A percentile compares a stretch with the other conserved stretches of the same genome.
Evolutionary conservation across 805 yeast genomes (phyloP).

Genomic region (Debaryomyces castellii): DNA sequence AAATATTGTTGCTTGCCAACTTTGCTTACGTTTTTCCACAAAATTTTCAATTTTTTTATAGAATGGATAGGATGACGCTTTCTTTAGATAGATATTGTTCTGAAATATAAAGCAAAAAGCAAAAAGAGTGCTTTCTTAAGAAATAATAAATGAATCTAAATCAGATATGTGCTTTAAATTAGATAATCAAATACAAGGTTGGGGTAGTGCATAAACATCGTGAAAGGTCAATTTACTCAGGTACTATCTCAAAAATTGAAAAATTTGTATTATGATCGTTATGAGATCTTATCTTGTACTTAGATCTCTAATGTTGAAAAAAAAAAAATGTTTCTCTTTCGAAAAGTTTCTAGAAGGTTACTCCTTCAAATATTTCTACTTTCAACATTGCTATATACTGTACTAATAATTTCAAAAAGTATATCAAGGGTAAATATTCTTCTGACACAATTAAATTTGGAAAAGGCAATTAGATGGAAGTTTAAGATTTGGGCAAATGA

Average conservation of each 20-base stretch:
- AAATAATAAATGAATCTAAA: no score
- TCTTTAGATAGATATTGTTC: no score
- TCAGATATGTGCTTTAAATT: no score
- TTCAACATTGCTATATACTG: not conserved
- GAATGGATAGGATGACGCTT: no score
- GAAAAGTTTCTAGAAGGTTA: not conserved
- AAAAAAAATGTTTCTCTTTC: not conserved
- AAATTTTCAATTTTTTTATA: no score
- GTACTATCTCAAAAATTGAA: not conserved
- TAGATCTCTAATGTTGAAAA: not conserved
- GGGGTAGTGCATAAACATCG: not conserved
- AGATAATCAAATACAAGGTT: no score
- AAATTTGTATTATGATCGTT: no score
- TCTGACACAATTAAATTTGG: constrained; percentile 6
- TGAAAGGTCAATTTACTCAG: not conserved
- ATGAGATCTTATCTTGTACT: no score
- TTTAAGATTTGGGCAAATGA: constrained; percentile 17
- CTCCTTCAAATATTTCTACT: not conserved
- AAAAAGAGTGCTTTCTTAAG: no score
- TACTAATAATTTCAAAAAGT: not conserved
- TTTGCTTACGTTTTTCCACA: no score
- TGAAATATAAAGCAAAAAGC: no score
- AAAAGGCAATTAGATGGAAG: constrained; percentile 14
- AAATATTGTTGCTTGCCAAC: no score
- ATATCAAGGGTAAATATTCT: not conserved